Evolutionary conservation across 306 rosid genomes (phyloP).

Genomic region (Ziziphus jujuba): DNA sequence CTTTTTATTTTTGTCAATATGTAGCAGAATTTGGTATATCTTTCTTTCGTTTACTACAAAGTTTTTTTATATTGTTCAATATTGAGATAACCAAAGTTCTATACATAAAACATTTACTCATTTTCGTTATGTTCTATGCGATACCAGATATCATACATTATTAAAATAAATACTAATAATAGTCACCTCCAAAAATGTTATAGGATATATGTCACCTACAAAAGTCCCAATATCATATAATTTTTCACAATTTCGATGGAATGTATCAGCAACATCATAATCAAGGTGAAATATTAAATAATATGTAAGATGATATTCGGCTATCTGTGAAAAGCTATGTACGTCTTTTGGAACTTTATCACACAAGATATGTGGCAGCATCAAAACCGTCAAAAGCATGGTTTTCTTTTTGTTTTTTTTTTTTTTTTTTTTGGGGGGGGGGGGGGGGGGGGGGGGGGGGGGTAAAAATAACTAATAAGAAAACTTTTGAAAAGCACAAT

Average conservation of each 20-base stretch:
- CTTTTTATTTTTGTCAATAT: too few relatives aligned
- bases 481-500: too few relatives aligned
- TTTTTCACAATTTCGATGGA: neutral
- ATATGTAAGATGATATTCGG: neutral
- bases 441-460: too few relatives aligned
- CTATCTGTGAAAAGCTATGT: neutral
- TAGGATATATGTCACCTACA: neutral
- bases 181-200: too few relatives aligned
- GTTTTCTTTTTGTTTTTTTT: too few relatives aligned
- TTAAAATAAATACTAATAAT: too few relatives aligned
- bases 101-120: slow-evolving; percentile 2
- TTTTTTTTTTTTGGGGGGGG: too few relatives aligned
- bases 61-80: slow-evolving; percentile 12
- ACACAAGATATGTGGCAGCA: neutral
- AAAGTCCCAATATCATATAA: too few relatives aligned
- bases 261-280: neutral
- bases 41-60: slow-evolving; percentile 23
- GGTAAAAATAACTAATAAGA: too few relatives aligned
- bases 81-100: slow-evolving; percentile 27
- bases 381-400: too few relatives aligned
- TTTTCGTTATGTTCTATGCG: slow-evolving; percentile 33
- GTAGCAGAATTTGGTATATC: neutral
- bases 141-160: neutral
- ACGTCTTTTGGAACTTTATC: slow-evolving; percentile 2
- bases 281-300: too few relatives aligned